phyloP scores from a whole-genome alignment of 257 asterid species.

The Phtheirospermum japonicum region DNA sequence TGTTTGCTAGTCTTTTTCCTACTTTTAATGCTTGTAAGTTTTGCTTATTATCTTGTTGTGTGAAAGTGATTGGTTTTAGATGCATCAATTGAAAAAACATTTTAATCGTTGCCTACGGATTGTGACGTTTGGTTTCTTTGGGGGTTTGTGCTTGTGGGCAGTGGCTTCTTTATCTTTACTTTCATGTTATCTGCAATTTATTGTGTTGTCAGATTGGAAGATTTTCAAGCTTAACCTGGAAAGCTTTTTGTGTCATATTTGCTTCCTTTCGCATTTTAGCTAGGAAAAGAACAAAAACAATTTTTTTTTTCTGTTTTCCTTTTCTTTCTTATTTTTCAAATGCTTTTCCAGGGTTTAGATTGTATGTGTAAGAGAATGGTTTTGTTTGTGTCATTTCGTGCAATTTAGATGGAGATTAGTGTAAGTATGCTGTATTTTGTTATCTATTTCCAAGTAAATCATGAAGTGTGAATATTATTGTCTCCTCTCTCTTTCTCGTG shows the following conservation, averaged over 20 bases:
- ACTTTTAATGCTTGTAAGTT: slow-evolving; percentile 27
- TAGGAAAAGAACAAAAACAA: neutral
- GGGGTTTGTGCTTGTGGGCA: slow-evolving; percentile 33
- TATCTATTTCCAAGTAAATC: neutral
- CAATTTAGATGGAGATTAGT: slow-evolving; percentile 1
- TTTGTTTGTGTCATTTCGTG: neutral
- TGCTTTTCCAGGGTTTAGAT: neutral
- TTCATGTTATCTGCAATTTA: slow-evolving; percentile 35
- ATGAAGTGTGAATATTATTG: neutral
- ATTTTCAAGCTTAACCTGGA: slow-evolving; percentile 7
- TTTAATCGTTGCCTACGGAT: slow-evolving; percentile 38
- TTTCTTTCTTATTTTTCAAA: neutral
- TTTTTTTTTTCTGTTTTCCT: neutral
- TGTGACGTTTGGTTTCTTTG: slow-evolving; percentile 43
- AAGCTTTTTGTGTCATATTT: slow-evolving; percentile 25
- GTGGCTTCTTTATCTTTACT: slow-evolving; percentile 34
- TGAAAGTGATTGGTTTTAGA: slow-evolving; percentile 44
- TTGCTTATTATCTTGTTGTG: slow-evolving; percentile 30
- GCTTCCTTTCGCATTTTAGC: slow-evolving; percentile 22
- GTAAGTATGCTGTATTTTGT: neutral
- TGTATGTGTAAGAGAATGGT: slow-evolving; percentile 13
- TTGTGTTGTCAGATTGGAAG: slow-evolving; percentile 31
- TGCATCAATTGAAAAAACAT: slow-evolving; percentile 27
- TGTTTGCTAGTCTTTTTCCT: slow-evolving; percentile 43
- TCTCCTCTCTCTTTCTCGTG: neutral